Conservation (phyloP, 2,329 filamentous ascomycete species). For the Colletotrichum navitas region DNA sequence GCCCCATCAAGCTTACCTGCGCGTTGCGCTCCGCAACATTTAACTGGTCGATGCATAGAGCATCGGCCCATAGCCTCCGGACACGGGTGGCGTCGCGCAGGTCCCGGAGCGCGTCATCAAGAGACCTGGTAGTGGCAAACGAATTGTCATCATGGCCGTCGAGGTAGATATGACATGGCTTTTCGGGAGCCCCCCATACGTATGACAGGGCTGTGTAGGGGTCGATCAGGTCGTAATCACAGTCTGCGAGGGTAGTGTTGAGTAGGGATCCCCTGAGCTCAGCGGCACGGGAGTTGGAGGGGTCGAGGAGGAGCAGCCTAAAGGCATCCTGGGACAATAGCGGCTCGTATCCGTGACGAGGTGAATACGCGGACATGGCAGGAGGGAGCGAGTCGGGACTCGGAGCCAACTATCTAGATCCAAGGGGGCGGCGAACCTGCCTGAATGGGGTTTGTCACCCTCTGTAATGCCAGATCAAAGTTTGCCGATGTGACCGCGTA, state of each 20-base stretch:
- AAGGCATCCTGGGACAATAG: neutral
- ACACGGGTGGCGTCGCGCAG: slow-evolving; percentile 53
- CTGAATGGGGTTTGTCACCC: too few relatives aligned
- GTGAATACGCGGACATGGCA: slow-evolving; percentile 20
- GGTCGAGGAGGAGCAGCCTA: slow-evolving; percentile 21
- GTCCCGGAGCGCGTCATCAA: slow-evolving; percentile 51
- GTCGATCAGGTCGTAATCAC: slow-evolving; percentile 26
- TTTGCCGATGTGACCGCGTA: slow-evolving; percentile 26
- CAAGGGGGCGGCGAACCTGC: too few relatives aligned
- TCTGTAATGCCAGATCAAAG: slow-evolving; percentile 6
- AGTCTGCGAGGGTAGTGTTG: slow-evolving; percentile 9
- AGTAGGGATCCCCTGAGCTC: slow-evolving; percentile 39
- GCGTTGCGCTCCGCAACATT: slow-evolving; percentile 45
- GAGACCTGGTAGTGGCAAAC: slow-evolving; percentile 15
- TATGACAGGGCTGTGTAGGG: slow-evolving; percentile 46
- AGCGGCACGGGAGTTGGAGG: slow-evolving; percentile 5
- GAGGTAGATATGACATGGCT: slow-evolving; percentile 41
- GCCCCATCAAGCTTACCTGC: slow-evolving; percentile 49
- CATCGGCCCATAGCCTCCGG: slow-evolving; percentile 48
- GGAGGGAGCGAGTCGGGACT: slow-evolving; percentile 1
- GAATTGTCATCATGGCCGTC: slow-evolving; percentile 31
- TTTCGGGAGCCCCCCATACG: slow-evolving; percentile 42
- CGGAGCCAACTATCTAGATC: slow-evolving; percentile 5
- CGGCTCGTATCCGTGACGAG: slow-evolving; percentile 29
- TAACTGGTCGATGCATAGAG: slow-evolving; percentile 50